These are phyloP conservation scores for Phytophthora pistaciae DNA, from an alignment of 352 stramenopile genomes.

Conservation along the genomic window DNA sequence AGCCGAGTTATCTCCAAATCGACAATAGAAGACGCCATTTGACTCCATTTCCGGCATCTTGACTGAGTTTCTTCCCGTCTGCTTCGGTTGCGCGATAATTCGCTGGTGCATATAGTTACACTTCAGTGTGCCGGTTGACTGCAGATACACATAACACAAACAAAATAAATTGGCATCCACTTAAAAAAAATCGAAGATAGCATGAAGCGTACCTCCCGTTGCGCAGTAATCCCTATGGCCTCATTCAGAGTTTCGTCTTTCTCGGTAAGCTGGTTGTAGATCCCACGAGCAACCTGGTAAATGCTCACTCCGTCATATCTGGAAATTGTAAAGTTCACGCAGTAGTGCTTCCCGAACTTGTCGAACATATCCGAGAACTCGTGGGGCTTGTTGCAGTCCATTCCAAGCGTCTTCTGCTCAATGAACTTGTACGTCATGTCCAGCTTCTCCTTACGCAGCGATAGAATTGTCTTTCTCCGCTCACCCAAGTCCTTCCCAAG, in stretches of 20 bases:
- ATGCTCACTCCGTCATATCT: conserved; percentile 74
- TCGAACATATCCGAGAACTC: conserved; percentile 80
- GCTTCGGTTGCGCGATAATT: conserved; percentile 69
- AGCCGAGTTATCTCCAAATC: conserved; percentile 59
- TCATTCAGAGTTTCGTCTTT: conserved; percentile 60
- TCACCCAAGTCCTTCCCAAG: conserved; percentile 58
- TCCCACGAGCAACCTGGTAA: conserved; percentile 58
- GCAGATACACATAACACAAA: neutral
- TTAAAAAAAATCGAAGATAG: neutral
- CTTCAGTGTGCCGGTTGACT: conserved; percentile 74
- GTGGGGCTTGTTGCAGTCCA: conserved; percentile 61
- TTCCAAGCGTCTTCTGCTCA: conserved; percentile 63
- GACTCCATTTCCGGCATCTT: conserved; percentile 74
- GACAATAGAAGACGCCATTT: conserved; percentile 69
- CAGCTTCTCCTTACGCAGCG: conserved; percentile 75
- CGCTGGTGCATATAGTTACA: conserved; percentile 82
- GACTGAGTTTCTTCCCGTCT: conserved; percentile 36
- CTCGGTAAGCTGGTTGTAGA: conserved; percentile 75
- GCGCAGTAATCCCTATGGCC: conserved; percentile 57
- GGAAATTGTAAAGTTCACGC: conserved; percentile 72
- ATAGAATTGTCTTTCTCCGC: conserved; percentile 56
- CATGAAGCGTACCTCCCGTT: conserved; percentile 46
- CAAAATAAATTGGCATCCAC: neutral
- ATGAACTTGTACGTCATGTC: conserved; percentile 83
- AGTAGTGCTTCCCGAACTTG: conserved; percentile 82